A percentile compares a stretch with the other conserved stretches of the same genome.
phyloP scores from a whole-genome alignment of 75 land plant species.

The Chamaecyparis obtusa region DNA sequence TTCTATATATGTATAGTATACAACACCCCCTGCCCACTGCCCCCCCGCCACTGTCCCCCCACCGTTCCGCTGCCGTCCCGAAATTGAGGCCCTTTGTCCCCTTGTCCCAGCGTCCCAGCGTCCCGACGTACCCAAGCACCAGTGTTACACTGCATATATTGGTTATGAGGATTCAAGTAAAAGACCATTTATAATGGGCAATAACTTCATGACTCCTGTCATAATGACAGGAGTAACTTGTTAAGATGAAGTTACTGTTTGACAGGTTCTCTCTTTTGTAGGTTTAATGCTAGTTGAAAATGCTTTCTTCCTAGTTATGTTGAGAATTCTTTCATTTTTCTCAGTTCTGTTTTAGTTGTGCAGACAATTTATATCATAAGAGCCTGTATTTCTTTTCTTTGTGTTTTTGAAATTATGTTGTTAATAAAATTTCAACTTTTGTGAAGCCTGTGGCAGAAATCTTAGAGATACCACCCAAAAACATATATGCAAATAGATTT shows the following conservation, averaged over 20 bases:
- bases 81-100: no score
- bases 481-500: constrained; percentile 87
- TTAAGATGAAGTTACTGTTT: background rate
- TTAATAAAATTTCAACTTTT: constrained; percentile 9
- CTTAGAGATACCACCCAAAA: constrained; percentile 72
- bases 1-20: no score
- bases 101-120: no score
- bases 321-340: background rate
- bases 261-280: background rate
- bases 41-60: no score
- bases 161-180: background rate
- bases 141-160: no score
- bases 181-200: background rate
- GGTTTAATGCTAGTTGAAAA: background rate
- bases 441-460: constrained; percentile 82
- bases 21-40: no score
- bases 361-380: background rate
- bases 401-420: background rate
- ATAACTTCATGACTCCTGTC: background rate
- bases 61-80: no score
- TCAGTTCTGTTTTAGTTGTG: background rate
- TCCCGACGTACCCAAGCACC: no score
- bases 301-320: background rate
- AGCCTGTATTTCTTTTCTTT: background rate
- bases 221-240: background rate